These are phyloP conservation scores for Ganoderma leucocontextum DNA, from an alignment of 1,284 basidiomycete genomes.

Conservation along the genomic window DNA sequence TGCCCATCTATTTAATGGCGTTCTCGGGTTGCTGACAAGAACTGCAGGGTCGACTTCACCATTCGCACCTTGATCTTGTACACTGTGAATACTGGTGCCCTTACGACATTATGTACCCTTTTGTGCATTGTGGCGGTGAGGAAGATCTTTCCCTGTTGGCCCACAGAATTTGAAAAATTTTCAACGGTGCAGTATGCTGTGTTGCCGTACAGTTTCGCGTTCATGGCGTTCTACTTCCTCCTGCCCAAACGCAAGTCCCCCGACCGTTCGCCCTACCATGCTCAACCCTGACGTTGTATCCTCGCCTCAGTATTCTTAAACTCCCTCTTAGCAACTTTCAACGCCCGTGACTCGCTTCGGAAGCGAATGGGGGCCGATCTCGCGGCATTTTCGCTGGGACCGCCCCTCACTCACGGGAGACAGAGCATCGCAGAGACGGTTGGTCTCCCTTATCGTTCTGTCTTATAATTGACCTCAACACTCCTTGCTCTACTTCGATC, in stretches of 20 bases:
- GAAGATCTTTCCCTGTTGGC: neutral
- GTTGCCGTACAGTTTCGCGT: slow-evolving; percentile 49
- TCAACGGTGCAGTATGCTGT: slow-evolving; percentile 41
- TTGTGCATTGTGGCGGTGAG: slow-evolving; percentile 45
- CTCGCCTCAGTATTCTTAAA: slow-evolving; percentile 26
- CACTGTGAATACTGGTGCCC: slow-evolving; percentile 29
- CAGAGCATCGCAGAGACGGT: neutral
- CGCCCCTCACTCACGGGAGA: neutral
- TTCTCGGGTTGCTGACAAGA: neutral
- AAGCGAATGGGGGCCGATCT: slow-evolving; percentile 4
- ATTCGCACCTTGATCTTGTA: slow-evolving; percentile 27
- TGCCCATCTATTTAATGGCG: neutral
- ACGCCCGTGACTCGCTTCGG: slow-evolving; percentile 20
- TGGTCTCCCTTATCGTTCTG: neutral
- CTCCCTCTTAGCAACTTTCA: slow-evolving; percentile 28
- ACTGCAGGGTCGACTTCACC: slow-evolving; percentile 20
- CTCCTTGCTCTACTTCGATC: neutral
- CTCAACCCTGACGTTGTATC: neutral
- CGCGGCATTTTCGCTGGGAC: neutral
- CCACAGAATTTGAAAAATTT: neutral
- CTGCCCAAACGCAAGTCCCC: slow-evolving; percentile 45
- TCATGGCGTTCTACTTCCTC: slow-evolving; percentile 49
- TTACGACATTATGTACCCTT: slow-evolving; percentile 20
- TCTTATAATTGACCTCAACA: too few species aligned
- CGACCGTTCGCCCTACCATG: neutral